Evolutionary conservation across 2,329 filamentous ascomycete genomes (phyloP).

Genomic region (Xylaria sp.): DNA sequence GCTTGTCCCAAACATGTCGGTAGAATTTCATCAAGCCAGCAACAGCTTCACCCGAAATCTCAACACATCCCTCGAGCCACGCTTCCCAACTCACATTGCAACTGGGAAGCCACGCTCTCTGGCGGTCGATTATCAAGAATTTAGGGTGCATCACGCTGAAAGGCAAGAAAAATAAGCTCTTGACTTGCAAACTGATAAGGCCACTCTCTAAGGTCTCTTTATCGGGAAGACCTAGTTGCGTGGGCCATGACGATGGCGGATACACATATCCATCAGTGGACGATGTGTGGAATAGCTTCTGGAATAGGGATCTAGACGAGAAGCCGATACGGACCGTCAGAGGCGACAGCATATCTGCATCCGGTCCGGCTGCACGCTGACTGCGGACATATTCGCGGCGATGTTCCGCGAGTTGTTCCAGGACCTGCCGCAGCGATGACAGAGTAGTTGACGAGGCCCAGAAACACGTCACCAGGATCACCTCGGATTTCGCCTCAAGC

Average conservation of each 20-base stretch:
- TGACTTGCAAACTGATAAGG: slow-evolving; percentile 70
- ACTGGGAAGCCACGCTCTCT: slow-evolving; percentile 69
- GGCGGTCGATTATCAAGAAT: slow-evolving; percentile 73
- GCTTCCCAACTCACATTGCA: slow-evolving; percentile 86
- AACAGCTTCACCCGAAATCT: slow-evolving; percentile 65
- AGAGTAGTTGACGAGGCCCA: slow-evolving; percentile 71
- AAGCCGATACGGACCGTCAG: slow-evolving; percentile 74
- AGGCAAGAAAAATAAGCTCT: slow-evolving; percentile 77
- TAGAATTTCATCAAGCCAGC: slow-evolving; percentile 68
- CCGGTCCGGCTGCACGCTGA: slow-evolving; percentile 19
- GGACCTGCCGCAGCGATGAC: slow-evolving; percentile 56
- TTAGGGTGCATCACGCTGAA: slow-evolving; percentile 90
- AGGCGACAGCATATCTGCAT: slow-evolving; percentile 22
- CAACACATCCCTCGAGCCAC: slow-evolving; percentile 82
- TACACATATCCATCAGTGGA: slow-evolving; percentile 65
- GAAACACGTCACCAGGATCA: slow-evolving; percentile 81
- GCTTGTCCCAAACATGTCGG: slow-evolving; percentile 64
- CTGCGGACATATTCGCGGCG: slow-evolving; percentile 43
- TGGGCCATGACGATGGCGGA: slow-evolving; percentile 59
- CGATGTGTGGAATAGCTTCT: slow-evolving; percentile 76
- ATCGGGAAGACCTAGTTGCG: slow-evolving; percentile 65
- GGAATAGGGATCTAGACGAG: slow-evolving; percentile 71
- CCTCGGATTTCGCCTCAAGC: slow-evolving; percentile 60
- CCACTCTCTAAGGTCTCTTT: slow-evolving; percentile 53
- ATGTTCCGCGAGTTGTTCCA: slow-evolving; percentile 59